Base-by-base conservation (phyloP, 1,139 yeast genomes). In the Yamadazyma diospyri region DNA sequence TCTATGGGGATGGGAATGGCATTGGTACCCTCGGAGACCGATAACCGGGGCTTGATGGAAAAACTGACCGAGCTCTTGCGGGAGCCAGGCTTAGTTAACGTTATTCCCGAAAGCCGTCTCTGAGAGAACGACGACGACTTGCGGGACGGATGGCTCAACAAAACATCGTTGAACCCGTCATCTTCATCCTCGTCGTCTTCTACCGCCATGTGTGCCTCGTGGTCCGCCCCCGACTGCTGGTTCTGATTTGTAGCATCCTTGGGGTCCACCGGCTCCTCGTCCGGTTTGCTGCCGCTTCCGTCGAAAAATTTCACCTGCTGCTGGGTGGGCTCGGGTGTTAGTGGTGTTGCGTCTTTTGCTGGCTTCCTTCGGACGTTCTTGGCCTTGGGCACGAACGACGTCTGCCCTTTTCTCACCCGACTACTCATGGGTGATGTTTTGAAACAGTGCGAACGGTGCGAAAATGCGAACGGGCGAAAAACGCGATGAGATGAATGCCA, bases 311-410 rank as follows among this genome's bases (percentile, higher is more conserved):
- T 24, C 3, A 25, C 29, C 12, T 25, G 14, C 27, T 11, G 29
- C 20, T 35, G 40, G 16, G 47, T 33, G 4, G 46, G 22, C 12
- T 27, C 40, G 14, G 48, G 48, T 2, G 51, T 40, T 5, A 32
- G 21, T 21, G 31, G 31, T 8, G 31, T 31, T 13, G 16, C 16
- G 12, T 6, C 14, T 17, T 10, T 5, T 16, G 13, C 26, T 13
- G 15, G 33, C 39, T 50, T 50, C 39, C 54, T 45, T 16, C 42
- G 32, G 6, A 49, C 55, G 45, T 58, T 55, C 48, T 57, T 61
- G 29, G 65, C 42, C 45, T 63, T 64, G 28, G 73, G 73, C 27
- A 60, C 53, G 47, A 69, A 69, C 37, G 56, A 67, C 14, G 70
- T 53, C 29, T 61, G 55, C 6, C 43, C 43, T 50, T 68, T 66